Base-by-base conservation (phyloP, 1,139 yeast genomes). In the Pneumocystis oryctolagi region DNA sequence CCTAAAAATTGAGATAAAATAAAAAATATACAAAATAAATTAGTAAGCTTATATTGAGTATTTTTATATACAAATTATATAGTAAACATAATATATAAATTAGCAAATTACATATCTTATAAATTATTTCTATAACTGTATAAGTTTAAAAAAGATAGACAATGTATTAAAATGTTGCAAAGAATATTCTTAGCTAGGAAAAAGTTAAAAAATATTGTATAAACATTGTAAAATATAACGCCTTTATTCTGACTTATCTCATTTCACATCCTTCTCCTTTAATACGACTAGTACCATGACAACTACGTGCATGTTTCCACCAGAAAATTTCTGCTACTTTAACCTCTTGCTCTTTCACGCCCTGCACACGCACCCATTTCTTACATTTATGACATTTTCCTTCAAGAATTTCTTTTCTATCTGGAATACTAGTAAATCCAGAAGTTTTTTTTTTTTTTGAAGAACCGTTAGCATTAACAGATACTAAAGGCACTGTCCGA, bases 301-400 rank as follows among this genome's bases (percentile, higher is more conserved):
- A 63, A 40, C 64, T 64, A 40, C 65, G 62, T 25, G 67, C 67
- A 59, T 65, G 67, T 64, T 65, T 65, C 59, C 66, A 65, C 67
- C 67, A 65, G 47, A 63, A 65, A 60, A 65, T 65, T 55, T 65
- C 67, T 14, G 67, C 66, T 9, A 65, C 66, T 56, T 61, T 61
- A 16, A 61, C 66, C 39, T 61, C 63, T 25, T 34, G 59, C 20
- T 62, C 64, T 34, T 65, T 65, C 6, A 47, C 58, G 16, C 66
- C 66, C 20, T 65, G 66, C n/a, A 65, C 55, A 28, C 64, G 63
- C 16, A 65, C 55, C 64, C 65, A 65, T 18, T 53, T 35, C 30
- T 61, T 42, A 40, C 67, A 65, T 47, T 65, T 64, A 34, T 65
- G 67, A 31, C 67, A 65, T 28, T 47, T 61, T 20, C 67, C 67